Evolutionary conservation across 2,329 filamentous ascomycete genomes (phyloP), one percentile per base, ranked within the genome.

Genomic region (Ascochyta fabae): DNA sequence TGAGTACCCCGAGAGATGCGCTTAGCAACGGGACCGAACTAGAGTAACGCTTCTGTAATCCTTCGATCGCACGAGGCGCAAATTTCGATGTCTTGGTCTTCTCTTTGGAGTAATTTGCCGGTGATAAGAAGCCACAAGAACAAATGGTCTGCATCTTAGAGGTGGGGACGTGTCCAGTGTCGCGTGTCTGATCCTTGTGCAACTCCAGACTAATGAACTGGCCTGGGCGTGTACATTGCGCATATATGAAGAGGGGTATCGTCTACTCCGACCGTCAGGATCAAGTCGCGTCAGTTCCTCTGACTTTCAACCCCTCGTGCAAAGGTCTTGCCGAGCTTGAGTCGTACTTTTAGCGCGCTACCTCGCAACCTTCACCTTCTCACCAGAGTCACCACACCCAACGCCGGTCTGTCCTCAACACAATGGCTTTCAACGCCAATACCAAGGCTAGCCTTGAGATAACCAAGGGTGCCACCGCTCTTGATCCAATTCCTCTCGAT

Each of bases 361-460:
- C 35, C 10, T 40, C 29, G n/a, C 9, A 41, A 9, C 23, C 10
- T 23, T 13, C 29, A 31, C 29, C 13, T n/a, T 35, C 12, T 13
- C 22, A 15, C 19, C n/a, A 34, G 19, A 15, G 38, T 9, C 19
- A 16, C 26, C 6, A 8, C 23, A 6, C 22, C 26, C 33, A 23
- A 43, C 43, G 38, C 22, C 9, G 24, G 46, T 53, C 53, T 29
- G 36, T 15, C 43, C 23, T 49, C 23, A 34, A 35, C 48, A 51
- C 41, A 29, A 71, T 71, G 68, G 67, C 66, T 26, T 48, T 55
- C 44, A 64, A 47, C 27, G 54, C 56, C 48, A 61, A 68, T 42
- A 62, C 66, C 54, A 69, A 68, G 52, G 59, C 68, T n/a, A 70
- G 67, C 43, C 64, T 72, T 12, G 70, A 72, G 46, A 68, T 71